phyloP scores from a whole-genome alignment of 2,329 filamentous ascomycete species.

The Fusarium fujikuroi region DNA sequence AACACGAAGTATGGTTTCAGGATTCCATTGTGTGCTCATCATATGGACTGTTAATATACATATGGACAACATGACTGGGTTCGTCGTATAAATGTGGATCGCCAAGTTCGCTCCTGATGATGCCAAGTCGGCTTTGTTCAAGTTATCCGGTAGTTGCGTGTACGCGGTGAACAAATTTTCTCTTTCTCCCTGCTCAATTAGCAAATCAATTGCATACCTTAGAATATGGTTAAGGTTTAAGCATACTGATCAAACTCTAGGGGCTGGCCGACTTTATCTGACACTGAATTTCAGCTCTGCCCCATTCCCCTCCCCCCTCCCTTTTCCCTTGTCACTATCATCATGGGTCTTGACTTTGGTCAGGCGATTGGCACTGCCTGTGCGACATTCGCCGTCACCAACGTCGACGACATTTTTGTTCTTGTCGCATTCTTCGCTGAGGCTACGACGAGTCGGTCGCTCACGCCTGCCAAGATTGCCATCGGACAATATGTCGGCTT shows the following conservation, averaged over 20 bases:
- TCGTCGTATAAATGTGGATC: slow-evolving; percentile 22
- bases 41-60: background rate
- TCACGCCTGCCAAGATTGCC: background rate
- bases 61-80: slow-evolving; percentile 3
- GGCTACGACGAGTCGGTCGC: background rate
- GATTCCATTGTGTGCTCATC: background rate
- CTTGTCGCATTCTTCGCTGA: slow-evolving; percentile 1
- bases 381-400: slow-evolving; percentile 1
- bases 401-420: slow-evolving; percentile 7
- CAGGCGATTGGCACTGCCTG: background rate
- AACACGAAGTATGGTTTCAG: background rate
- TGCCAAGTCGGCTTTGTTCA: slow-evolving; percentile 18
- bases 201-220: background rate
- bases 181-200: no score
- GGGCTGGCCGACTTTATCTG: background rate
- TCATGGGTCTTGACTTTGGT: slow-evolving; percentile 2
- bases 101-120: slow-evolving; percentile 8
- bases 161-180: slow-evolving; percentile 7
- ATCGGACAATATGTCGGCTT: slow-evolving; percentile 7
- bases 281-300: background rate
- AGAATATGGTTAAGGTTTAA: background rate
- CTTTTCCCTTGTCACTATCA: background rate
- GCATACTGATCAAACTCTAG: background rate
- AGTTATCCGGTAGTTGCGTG: slow-evolving; percentile 17
- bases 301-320: background rate